Evolutionary conservation across 306 rosid species (phyloP), one percentile per base, ranked within the genome.

Genomic region (Pachyrhizus erosus): DNA sequence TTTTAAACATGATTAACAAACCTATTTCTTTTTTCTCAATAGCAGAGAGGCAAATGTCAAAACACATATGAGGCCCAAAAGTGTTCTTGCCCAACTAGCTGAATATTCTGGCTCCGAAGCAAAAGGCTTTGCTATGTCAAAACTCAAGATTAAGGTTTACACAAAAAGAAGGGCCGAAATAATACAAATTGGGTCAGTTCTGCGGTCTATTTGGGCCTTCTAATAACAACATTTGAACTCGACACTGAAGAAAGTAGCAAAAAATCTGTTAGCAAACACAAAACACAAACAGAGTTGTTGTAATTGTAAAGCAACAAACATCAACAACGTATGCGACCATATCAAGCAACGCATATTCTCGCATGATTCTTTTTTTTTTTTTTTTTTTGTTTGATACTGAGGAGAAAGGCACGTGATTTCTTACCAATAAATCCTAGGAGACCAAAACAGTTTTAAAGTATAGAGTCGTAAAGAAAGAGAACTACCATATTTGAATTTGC

Each of bases 331-430:
- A 37, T n/a, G 8, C 76, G 58, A 52, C 64, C 29, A 60, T 55
- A 88, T 68, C 81, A 90, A 81, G 84, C 69, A 87, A 85, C 58
- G 84, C 55, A 85, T 75, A 21, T 51, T 60, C 40, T 57, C 84
- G 49, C 61, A 55, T 54, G 27, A 64, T 64, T 64, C 42, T 62
- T 15, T 62, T 26, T 7, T 14, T 60, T 26, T n/a, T n/a, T n/a
- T 64, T 64, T 23, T 62, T 15, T 62, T 26, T 7, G 6, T 60
- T 26, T 29, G 2, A 6, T 12, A 2, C 9, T 2, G 70, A 7
- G 2, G 20, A 5, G 8, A 14, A 14, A 26, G 2, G 40, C 42
- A 62, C 69, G 14, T 31, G 76, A 58, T 46, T 15, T 46, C 57
- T 39, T 9, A 9, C 45, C 40, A 66, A 7, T 15, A 23, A 14